phyloP scores from a whole-genome alignment of 139 green algal genomes.

The Edaphochlamys debaryana region DNA sequence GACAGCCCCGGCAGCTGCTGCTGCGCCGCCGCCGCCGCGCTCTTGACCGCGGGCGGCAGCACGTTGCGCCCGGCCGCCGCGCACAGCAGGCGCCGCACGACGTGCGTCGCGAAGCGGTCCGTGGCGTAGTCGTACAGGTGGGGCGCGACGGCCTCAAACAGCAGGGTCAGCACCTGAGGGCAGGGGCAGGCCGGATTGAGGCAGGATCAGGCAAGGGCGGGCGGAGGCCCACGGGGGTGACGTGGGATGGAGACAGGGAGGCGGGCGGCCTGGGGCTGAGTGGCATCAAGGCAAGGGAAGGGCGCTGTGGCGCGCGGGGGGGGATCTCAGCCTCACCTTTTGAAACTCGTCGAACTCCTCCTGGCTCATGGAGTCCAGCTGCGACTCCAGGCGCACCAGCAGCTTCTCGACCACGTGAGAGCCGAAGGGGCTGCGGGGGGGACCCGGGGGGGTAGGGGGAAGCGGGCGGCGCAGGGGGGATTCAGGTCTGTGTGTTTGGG shows the following conservation, averaged over 20 bases:
- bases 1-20: conserved; percentile 28
- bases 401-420: conserved; percentile 79
- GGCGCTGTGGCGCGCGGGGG: no score
- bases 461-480: no score
- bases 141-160: conserved; percentile 43
- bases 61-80: conserved; percentile 68
- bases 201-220: background rate
- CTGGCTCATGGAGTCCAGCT: conserved; percentile 16
- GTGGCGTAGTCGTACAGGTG: conserved; percentile 67
- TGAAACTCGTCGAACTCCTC: conserved; percentile 22
- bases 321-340: no score
- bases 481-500: no score
- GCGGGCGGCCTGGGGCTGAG: no score
- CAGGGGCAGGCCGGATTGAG: no score
- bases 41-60: conserved; percentile 43
- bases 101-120: conserved; percentile 70
- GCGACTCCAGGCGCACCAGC: conserved; percentile 54
- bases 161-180: conserved; percentile 24
- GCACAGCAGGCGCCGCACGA: conserved; percentile 72
- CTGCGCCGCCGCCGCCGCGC: conserved; percentile 30
- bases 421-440: conserved; percentile 72
- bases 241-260: no score
- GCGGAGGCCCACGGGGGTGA: background rate
- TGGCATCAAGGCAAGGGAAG: no score
- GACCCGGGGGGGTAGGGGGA: background rate